Percentiles rank a stretch among this genome's conserved stretches.
Conservation (phyloP, 2,329 filamentous ascomycete species). For the Plectosphaerella sp. region DNA sequence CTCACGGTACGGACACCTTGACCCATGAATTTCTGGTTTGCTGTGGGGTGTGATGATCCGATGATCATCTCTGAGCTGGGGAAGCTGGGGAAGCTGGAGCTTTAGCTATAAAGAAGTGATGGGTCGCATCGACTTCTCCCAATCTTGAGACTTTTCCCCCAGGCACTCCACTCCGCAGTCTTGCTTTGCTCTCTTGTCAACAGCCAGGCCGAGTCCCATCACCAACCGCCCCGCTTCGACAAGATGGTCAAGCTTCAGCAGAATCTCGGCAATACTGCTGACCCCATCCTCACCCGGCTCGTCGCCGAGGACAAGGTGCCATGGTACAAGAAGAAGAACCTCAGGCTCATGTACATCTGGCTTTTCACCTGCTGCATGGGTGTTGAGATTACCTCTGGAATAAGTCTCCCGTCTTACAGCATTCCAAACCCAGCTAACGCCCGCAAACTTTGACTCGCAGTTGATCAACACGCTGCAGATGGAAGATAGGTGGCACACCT, state of each 20-base stretch:
- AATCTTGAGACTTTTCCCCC: background rate
- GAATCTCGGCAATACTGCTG: constrained; percentile 12
- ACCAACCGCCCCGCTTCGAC: background rate
- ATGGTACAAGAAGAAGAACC: constrained; percentile 33
- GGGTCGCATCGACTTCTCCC: background rate
- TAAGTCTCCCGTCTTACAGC: too few species aligned
- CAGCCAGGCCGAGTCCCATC: background rate
- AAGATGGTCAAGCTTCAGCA: background rate
- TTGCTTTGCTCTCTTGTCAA: background rate
- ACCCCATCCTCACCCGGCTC: constrained; percentile 32
- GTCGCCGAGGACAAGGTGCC: constrained; percentile 30
- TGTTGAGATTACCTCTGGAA: constrained; percentile 49
- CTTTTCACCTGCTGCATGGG: constrained; percentile 45
- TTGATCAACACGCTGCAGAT: constrained; percentile 39
- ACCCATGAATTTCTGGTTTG: background rate
- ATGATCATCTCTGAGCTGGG: background rate
- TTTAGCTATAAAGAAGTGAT: background rate
- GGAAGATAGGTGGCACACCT: constrained; percentile 17
- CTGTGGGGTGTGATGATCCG: background rate
- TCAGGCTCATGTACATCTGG: constrained; percentile 29
- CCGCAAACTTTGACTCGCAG: constrained; percentile 37
- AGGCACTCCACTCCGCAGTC: background rate
- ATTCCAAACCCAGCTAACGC: too few species aligned
- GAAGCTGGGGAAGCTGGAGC: background rate
- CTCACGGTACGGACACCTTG: background rate